Conservation (phyloP, 2,329 filamentous ascomycete genomes). For the Dactylonectria estremocensis region DNA sequence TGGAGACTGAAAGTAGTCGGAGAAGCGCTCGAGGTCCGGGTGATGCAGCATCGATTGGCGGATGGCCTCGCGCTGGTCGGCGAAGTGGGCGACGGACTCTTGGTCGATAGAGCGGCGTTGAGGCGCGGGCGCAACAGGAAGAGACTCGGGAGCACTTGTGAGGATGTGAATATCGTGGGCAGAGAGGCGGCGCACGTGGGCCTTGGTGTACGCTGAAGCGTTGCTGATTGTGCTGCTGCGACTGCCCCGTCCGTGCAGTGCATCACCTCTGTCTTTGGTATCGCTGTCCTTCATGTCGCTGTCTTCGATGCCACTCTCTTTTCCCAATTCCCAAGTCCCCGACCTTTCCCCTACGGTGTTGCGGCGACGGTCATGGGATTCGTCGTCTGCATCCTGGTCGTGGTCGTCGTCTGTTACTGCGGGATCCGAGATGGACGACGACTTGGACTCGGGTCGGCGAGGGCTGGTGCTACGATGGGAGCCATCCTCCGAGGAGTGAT, state of each 20-base stretch:
- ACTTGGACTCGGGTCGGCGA: conserved; percentile 44
- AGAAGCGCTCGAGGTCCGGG: conserved; percentile 37
- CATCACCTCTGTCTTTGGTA: conserved; percentile 22
- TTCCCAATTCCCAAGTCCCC: conserved; percentile 16
- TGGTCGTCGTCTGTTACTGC: conserved; percentile 43
- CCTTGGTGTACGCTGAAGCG: conserved; percentile 57
- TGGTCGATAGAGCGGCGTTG: conserved; percentile 57
- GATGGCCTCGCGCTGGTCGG: conserved; percentile 51
- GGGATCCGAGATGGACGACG: conserved; percentile 52
- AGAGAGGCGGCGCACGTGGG: conserved; percentile 68
- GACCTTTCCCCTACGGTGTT: conserved; percentile 6
- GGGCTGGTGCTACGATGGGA: conserved; percentile 43
- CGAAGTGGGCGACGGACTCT: conserved; percentile 51
- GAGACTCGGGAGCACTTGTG: conserved; percentile 69
- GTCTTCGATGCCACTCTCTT: conserved; percentile 19
- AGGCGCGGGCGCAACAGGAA: conserved; percentile 66
- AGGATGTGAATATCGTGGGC: conserved; percentile 73
- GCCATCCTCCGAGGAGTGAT: conserved; percentile 51
- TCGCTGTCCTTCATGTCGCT: conserved; percentile 2
- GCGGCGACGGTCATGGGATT: conserved; percentile 14
- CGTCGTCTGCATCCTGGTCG: conserved; percentile 18
- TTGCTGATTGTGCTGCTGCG: conserved; percentile 52
- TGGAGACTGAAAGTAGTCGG: conserved; percentile 37
- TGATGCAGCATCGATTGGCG: conserved; percentile 50
- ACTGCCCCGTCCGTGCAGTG: conserved; percentile 42